Conservation (phyloP, 805 yeast species). For the Starmerella riodocensis region DNA sequence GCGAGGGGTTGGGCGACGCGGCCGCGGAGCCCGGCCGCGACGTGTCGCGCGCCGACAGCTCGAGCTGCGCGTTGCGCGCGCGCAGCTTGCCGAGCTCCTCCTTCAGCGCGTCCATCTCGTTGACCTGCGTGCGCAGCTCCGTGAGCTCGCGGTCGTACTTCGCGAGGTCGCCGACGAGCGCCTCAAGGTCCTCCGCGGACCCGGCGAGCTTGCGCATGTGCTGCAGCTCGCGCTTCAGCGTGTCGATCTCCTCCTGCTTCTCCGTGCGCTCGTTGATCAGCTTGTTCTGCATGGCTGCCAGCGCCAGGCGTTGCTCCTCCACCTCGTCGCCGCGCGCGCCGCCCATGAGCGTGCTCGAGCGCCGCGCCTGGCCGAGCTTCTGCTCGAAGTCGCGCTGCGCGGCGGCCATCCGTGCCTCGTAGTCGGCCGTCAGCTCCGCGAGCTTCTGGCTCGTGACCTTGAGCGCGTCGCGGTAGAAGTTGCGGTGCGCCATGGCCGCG, state of each 20-base stretch:
- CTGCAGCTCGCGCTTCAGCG: slow-evolving; percentile 16
- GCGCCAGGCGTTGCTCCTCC: slow-evolving; percentile 24
- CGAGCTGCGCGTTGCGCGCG: slow-evolving; percentile 13
- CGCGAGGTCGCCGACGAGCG: slow-evolving; percentile 17
- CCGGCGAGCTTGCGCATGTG: slow-evolving; percentile 16
- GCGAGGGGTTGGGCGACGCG: neutral
- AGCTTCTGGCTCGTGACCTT: slow-evolving; percentile 20
- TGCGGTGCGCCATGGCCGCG: slow-evolving; percentile 17
- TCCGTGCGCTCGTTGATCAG: slow-evolving; percentile 24
- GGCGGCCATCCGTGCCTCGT: slow-evolving; percentile 18
- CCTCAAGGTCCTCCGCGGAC: slow-evolving; percentile 14
- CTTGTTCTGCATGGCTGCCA: slow-evolving; percentile 29
- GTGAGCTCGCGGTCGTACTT: slow-evolving; percentile 20
- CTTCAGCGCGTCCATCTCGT: slow-evolving; percentile 24
- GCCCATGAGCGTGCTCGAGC: slow-evolving; percentile 4
- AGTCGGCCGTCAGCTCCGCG: slow-evolving; percentile 18
- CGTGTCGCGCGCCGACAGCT: slow-evolving; percentile 1
- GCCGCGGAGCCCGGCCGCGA: too few species aligned
- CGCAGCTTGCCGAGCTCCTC: slow-evolving; percentile 20
- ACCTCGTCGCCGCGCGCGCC: slow-evolving; percentile 17
- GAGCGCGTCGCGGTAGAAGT: slow-evolving; percentile 24
- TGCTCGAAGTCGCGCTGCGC: slow-evolving; percentile 19
- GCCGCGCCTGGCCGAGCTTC: slow-evolving; percentile 20
- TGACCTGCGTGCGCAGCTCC: slow-evolving; percentile 18
- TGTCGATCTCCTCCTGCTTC: slow-evolving; percentile 15